Base-by-base conservation (phyloP, 768 basidiomycete genomes). In the Suillus bovinus region DNA sequence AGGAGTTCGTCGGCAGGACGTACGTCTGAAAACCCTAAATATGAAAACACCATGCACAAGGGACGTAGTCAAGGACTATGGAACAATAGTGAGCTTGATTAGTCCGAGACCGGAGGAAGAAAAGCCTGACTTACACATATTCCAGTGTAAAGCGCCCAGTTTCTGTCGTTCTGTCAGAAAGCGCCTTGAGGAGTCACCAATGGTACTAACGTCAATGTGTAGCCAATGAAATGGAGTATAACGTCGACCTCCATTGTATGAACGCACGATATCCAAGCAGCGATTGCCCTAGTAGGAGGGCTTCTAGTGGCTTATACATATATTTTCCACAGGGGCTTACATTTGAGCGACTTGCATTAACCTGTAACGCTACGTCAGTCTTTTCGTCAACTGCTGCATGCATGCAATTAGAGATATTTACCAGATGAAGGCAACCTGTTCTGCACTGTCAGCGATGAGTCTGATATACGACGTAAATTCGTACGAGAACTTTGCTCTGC, bases 371-470 rank as follows among this genome's bases (percentile, higher is more conserved):
- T 17, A 56, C 6, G 22, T 27, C 36, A 56, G 17, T 38, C 49
- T 52, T 31, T 24, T 17, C 24, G 17, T 27, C 22, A 56, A 56
- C 16, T 39, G 36, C 14, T 17, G 16, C 5, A 10, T 34, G 22
- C 7, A 55, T 36, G 36, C 14, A 56, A n/a, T 38, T 24, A 4
- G 16, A 39, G 5, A 41, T 41, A 20, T 41, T 38, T 20, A 56
- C 54, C 54, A 56, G 36, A 56, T 56, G 36, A 39, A 38, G 24
- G 36, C 24, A 39, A 56, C 54, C 54, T 56, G 11, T 27, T 39
- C 16, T 20, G 5, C 5, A 39, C 11, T 27, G 36, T 56, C 36
- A 56, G 36, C 24, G 17, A 38, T 17, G 3, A 38, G 36, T 27
- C 36, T 38, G 24, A n/a, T 55, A 27, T 38, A 17, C 10, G 24